phyloP scores from a whole-genome alignment of 768 basidiomycete genomes.

The Rhodotorula toruloides region DNA sequence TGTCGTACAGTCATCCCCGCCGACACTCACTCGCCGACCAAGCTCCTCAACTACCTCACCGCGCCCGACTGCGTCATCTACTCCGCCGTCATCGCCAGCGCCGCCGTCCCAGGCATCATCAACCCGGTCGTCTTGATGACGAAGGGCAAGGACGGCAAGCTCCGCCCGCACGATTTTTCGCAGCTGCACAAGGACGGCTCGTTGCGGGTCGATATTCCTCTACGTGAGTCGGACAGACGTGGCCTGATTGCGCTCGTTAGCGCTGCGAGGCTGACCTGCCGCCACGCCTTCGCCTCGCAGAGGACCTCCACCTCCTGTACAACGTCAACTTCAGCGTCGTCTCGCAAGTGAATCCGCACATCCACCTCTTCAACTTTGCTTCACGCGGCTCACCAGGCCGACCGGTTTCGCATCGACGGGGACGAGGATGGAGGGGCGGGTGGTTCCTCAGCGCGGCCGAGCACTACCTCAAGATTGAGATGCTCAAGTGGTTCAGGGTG shows the following conservation, averaged over 20 bases:
- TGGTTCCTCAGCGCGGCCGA: constrained; percentile 41
- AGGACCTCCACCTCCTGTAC: constrained; percentile 49
- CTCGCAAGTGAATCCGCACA: constrained; percentile 71
- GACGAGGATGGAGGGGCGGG: constrained; percentile 83
- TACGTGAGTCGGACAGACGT: constrained; percentile 25
- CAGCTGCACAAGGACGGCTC: constrained; percentile 38
- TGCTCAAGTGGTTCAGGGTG: constrained; percentile 49
- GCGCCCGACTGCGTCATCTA: constrained; percentile 71
- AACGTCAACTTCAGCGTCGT: constrained; percentile 86
- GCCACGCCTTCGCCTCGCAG: neutral
- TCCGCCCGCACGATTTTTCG: constrained; percentile 40
- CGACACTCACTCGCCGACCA: constrained; percentile 66
- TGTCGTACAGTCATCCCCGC: constrained; percentile 32
- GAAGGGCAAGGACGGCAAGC: constrained; percentile 38
- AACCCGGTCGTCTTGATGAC: constrained; percentile 89
- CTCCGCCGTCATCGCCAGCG: constrained; percentile 55
- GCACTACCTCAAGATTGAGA: constrained; percentile 63
- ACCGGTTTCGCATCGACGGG: constrained; percentile 88
- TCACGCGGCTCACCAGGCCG: constrained; percentile 72
- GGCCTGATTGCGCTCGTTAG: too few relatives aligned
- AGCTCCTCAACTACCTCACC: constrained; percentile 88
- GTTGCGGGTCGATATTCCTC: constrained; percentile 81
- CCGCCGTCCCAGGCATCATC: constrained; percentile 89
- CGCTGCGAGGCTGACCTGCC: neutral
- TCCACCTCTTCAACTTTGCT: constrained; percentile 35